Base-by-base conservation (phyloP, 2,329 filamentous ascomycete genomes). In the Cladorrhinum sp. region DNA sequence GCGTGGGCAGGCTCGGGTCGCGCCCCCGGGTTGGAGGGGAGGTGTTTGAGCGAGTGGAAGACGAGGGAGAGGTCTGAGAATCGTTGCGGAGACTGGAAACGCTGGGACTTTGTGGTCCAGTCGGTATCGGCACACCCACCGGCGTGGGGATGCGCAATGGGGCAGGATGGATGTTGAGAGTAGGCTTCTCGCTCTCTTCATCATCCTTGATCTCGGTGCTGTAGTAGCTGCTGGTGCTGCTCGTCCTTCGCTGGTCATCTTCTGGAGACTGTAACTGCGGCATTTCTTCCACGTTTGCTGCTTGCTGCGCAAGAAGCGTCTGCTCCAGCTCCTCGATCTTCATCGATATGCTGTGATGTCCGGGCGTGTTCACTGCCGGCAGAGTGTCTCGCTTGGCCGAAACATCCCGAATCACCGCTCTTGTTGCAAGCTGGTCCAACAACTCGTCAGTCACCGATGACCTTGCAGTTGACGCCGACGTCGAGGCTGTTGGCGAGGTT, bases 381-480 rank as follows among this genome's bases (percentile, higher is more conserved):
- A 82, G 66, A 1, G 80, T 82, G 49, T 85, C 80, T 30, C 81
- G 79, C 68, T 79, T 80, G 2, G 81, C 80, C n/a, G 69, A 65
- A 0, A 82, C 78, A 49, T 78, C 78, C 33, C 76, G 77, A 42
- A 84, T 79, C 3, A 82, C 71, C 1, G 80, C 80, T 26, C 72
- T 65, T 14, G 53, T 16, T 30, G 69, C 60, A n/a, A 66, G 64
- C 20, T 69, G 64, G 28, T 68, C 63, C 6, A 65, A 66, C 8
- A 66, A 62, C 12, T 65, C 69, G 36, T 80, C 76, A 49, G 78
- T 77, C 60, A 76, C 75, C 1, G 73, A 72, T 33, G 55, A 23
- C 10, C 58, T 12, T 73, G 73, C n/a, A 70, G 71, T 71, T 1
- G 79, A 80, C 1, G 72, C 67, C 3, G 76, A 73, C 70, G 71